Evolutionary conservation across 495 filamentous ascomycete species (phyloP), one percentile per base, ranked within the genome.

Genomic region (Xylaria acuta): DNA sequence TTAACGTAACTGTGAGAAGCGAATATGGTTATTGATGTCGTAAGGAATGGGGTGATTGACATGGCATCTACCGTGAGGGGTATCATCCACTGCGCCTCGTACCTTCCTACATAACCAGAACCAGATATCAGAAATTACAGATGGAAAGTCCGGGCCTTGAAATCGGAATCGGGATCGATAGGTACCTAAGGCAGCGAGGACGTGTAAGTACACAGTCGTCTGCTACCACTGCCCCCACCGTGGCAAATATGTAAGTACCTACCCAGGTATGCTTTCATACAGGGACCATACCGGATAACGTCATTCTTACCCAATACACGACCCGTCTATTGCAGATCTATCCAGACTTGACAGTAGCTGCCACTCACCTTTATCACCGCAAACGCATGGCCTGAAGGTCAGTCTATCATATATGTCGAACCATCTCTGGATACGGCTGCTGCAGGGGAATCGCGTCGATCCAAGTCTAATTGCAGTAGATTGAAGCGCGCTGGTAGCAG

Each of bases 261-360:
- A 34, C 36, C 7, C n/a, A n/a, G n/a, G n/a, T 63, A 12, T 25
- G 18, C 36, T 40, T 40, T 11, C 36, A 27, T 43, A 2, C 16
- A 30, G 34, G 27, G 59, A 16, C 34, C n/a, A 7, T 22, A 5
- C 11, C 11, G 9, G 11, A 63, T 41, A 41, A 41, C 20, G 25
- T 9, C 36, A 27, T 63, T 41, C 59, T 14, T 43, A 43, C 9
- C 18, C 22, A 43, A 25, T 41, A 16, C 32, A 5, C 38, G 58
- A 63, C 36, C 43, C 18, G 43, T 41, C 22, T 43, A 38, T 27
- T 43, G 60, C 22, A 43, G 60, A 63, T 63, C 60, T 63, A 41
- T 41, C 59, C 12, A 2, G n/a, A 22, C n/a, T 63, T 63, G n/a
- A 41, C 59, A 3, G 20, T n/a, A 5, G 30, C 60, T 41, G 16